Evolutionary conservation across 129 eudicot species (phyloP), one percentile per base, ranked within the genome.

Genomic region (Flaveria trinervia): DNA sequence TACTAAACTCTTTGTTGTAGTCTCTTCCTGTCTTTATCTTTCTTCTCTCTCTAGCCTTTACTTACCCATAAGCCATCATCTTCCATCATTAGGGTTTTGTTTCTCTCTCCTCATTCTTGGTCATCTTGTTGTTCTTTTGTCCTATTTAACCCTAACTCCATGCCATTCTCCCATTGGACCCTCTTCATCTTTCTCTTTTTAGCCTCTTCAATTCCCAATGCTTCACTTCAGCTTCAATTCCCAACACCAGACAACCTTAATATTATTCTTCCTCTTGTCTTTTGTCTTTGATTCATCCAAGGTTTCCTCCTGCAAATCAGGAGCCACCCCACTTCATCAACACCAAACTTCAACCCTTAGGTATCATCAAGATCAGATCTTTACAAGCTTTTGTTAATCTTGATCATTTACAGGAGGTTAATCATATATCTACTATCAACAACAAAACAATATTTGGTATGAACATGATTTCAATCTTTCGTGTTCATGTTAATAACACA

Each of bases 131-230:
- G 57, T 70, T 76, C 57, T 65, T 60, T 57, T 52, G 61, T 70
- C 74, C 66, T 81, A 84, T 82, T 77, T 66, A 77, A 76, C 67
- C 88, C 81, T 79, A 56, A 75, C 77, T 77, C 62, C 48, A 71
- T 73, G 65, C 83, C 86, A 20, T 82, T 80, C 87, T 84, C 71
- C 90, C 81, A 84, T 84, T 88, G 86, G 81, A 86, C 81, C 81
- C 80, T 66, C 26, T 71, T 33, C 79, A 17, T 66, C 68, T 49
- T 73, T 52, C 57, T 66, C 79, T 54, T 82, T 72, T 66, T 83
- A 80, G 80, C 65, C 73, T 73, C 83, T 73, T 80, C 61, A 54
- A 3, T 39, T 79, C 64, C 54, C 30, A 54, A 72, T 79, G 79
- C 68, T 80, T 73, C 72, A 64, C 78, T 62, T 72, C 71, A 17